A percentile compares a stretch with the other conserved stretches of the same genome.
Conservation (phyloP, 169 alveolate species). For the Cryptosporidium ryanae region DNA sequence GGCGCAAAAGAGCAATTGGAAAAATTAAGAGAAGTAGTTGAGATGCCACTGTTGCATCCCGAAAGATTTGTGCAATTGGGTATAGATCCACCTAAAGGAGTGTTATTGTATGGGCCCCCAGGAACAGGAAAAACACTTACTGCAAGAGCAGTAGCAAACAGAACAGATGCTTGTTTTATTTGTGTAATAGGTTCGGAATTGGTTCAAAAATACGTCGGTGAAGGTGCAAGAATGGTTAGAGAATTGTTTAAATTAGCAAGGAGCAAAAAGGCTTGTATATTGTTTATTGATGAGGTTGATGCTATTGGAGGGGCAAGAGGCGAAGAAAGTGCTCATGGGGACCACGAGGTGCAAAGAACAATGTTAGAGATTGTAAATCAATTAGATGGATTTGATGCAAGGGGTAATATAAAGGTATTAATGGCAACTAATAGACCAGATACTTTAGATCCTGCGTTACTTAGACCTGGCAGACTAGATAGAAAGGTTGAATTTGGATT, state of each 20-base stretch:
- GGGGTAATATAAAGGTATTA: slow-evolving; percentile 97
- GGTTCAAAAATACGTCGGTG: slow-evolving; percentile 97
- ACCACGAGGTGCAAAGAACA: slow-evolving; percentile 98
- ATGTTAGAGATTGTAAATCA: slow-evolving; percentile 99
- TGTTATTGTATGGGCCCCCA: slow-evolving; percentile 98
- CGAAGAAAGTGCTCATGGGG: slow-evolving; percentile 93
- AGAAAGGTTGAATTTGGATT: slow-evolving; percentile 97
- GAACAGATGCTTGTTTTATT: slow-evolving; percentile 96
- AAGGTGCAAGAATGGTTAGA: slow-evolving; percentile 95
- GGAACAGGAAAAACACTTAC: slow-evolving; percentile 96
- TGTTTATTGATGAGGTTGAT: slow-evolving; percentile 96
- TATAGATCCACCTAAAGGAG: slow-evolving; percentile 99
- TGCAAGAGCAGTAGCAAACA: slow-evolving; percentile 97
- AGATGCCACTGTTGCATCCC: slow-evolving; percentile 98
- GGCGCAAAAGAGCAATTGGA: slow-evolving; percentile 99
- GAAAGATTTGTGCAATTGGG: slow-evolving; percentile 97
- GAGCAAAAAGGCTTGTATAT: slow-evolving; percentile 93
- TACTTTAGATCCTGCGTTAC: slow-evolving; percentile 97
- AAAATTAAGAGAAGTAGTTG: slow-evolving; percentile 97
- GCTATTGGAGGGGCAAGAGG: slow-evolving; percentile 94
- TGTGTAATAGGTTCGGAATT: slow-evolving; percentile 96
- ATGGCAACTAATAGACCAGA: slow-evolving; percentile 99
- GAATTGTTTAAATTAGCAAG: slow-evolving; percentile 95
- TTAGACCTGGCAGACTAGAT: slow-evolving; percentile 99
- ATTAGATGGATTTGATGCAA: slow-evolving; percentile 98